phyloP scores from a whole-genome alignment of 306 rosid genomes.

The Quercus variabilis region DNA sequence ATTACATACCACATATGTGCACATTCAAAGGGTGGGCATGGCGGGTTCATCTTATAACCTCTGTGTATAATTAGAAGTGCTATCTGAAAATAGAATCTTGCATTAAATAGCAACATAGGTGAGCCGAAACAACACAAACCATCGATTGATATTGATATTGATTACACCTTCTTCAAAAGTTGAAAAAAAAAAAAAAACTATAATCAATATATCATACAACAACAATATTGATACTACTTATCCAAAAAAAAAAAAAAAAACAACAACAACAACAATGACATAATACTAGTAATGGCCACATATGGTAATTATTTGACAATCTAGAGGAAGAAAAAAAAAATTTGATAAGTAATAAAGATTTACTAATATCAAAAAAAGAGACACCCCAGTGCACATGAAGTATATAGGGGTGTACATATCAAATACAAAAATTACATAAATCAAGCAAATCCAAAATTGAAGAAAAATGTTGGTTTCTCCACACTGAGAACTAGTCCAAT shows the following conservation, averaged over 20 bases:
- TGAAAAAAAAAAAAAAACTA: too few relatives aligned
- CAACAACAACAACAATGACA: not conserved
- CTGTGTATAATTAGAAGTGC: slow-evolving; percentile 83
- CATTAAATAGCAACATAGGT: slow-evolving; percentile 27
- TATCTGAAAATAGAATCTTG: slow-evolving; percentile 68
- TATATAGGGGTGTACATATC: too few relatives aligned
- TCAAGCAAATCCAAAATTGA: too few relatives aligned
- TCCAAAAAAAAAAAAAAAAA: not conserved
- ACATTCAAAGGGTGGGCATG: slow-evolving; percentile 93
- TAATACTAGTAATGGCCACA: not conserved
- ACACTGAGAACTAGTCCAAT: too few relatives aligned
- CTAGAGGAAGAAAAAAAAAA: not conserved
- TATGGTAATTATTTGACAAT: slow-evolving; percentile 25
- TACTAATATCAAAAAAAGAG: too few relatives aligned
- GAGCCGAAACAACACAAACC: slow-evolving; percentile 17
- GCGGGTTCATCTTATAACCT: slow-evolving; percentile 90
- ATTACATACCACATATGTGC: slow-evolving; percentile 85
- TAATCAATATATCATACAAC: too few relatives aligned
- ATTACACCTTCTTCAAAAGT: too few relatives aligned
- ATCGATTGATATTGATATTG: not conserved
- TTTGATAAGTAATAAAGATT: too few relatives aligned
- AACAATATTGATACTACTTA: too few relatives aligned
- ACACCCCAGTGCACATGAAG: too few relatives aligned
- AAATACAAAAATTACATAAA: too few relatives aligned
- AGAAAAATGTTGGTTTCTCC: too few relatives aligned